Evolutionary conservation across 305 asterid species (phyloP).

Genomic region (Withania somnifera): DNA sequence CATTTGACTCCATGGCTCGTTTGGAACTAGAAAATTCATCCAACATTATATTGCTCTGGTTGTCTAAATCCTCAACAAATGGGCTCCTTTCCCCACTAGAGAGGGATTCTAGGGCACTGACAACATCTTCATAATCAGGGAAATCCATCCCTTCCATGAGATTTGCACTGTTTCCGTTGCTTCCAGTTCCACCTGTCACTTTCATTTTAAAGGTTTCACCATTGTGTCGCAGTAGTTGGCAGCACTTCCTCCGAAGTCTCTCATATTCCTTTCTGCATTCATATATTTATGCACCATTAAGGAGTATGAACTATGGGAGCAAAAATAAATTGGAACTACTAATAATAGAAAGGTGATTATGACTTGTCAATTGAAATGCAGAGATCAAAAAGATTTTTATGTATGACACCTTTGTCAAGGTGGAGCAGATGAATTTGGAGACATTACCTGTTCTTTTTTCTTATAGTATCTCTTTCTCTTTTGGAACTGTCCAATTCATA

Average conservation of each 20-base stretch:
- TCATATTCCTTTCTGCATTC: conserved; percentile 53
- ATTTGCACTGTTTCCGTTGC: conserved; percentile 39
- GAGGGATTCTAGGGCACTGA: conserved; percentile 68
- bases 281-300: background rate
- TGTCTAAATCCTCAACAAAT: conserved; percentile 31
- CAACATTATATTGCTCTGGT: conserved; percentile 17
- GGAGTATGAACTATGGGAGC: background rate
- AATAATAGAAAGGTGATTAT: conserved; percentile 2
- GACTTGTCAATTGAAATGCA: background rate
- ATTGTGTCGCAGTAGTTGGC: conserved; percentile 35
- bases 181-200: conserved; percentile 33
- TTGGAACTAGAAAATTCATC: conserved; percentile 29
- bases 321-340: background rate
- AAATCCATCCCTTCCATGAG: conserved; percentile 39
- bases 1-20: conserved; percentile 31
- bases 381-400: background rate
- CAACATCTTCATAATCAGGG: conserved; percentile 60
- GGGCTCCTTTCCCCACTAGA: conserved; percentile 61
- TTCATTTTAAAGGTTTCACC: conserved; percentile 34
- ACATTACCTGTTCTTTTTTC: conserved; percentile 53
- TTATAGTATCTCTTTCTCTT: conserved; percentile 46
- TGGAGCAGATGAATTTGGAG: background rate
- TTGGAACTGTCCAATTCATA: conserved; percentile 66
- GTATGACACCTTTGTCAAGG: background rate
- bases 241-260: conserved; percentile 58